Evolutionary conservation across 2,329 filamentous ascomycete genomes (phyloP).

Genomic region (Calonectria henricotiae): DNA sequence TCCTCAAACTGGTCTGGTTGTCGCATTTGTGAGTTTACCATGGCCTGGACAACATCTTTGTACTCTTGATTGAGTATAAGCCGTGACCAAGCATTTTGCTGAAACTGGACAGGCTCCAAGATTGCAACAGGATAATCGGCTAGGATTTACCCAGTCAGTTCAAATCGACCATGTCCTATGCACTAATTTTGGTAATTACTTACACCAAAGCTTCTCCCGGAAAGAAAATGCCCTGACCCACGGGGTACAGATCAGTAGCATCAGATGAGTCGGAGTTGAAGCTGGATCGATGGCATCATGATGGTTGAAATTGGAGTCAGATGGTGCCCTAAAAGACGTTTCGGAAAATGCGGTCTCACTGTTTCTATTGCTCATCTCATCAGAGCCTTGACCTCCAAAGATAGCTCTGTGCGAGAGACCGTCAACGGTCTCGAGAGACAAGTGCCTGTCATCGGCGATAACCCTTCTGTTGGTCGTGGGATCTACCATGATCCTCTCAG

Average conservation of each 20-base stretch:
- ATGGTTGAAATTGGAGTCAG: not conserved
- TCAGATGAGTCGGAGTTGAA: not conserved
- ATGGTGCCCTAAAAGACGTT: not conserved
- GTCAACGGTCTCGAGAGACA: not conserved
- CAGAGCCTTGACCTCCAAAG: not conserved
- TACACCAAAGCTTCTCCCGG: conserved; percentile 3
- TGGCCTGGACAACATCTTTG: conserved; percentile 1
- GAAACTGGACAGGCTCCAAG: not conserved
- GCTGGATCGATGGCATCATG: not conserved
- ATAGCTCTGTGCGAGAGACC: not conserved
- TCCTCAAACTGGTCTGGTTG: conserved; percentile 1
- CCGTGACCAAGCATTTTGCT: not conserved
- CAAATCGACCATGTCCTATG: not conserved
- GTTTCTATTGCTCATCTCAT: not conserved
- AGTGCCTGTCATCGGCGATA: not conserved
- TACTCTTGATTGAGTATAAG: conserved; percentile 6
- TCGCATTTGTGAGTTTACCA: conserved; percentile 4
- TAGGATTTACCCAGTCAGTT: not conserved
- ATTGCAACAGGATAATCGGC: conserved; percentile 1
- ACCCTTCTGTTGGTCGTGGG: not conserved
- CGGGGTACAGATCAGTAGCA: not conserved
- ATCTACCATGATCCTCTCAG: not conserved
- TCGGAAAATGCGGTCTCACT: not conserved
- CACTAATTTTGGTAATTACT: not conserved
- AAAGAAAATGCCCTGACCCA: conserved; percentile 4